phyloP scores from a whole-genome alignment of 2,329 filamentous ascomycete species.

The Pyrenochaeta sp. region DNA sequence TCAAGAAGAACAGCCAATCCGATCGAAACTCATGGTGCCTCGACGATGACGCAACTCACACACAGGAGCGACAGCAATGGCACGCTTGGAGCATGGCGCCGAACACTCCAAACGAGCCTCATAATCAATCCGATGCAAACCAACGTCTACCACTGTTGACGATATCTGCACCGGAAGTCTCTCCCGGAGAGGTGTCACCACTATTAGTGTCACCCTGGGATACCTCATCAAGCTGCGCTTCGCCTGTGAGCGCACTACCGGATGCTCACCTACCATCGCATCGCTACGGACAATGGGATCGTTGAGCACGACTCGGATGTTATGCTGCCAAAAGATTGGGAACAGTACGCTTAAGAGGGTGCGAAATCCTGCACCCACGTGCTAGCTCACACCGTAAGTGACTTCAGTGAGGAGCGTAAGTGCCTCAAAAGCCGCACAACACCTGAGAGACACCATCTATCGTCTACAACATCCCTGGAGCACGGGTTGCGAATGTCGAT shows the following conservation, averaged over 20 bases:
- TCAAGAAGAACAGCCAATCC: constrained; percentile 16
- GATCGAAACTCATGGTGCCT: constrained; percentile 2
- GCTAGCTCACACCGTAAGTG: background rate
- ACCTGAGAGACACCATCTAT: background rate
- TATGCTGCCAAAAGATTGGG: background rate
- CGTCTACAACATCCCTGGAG: background rate
- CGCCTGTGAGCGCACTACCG: constrained; percentile 15
- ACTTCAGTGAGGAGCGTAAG: background rate
- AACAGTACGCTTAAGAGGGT: background rate
- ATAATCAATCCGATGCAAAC: background rate
- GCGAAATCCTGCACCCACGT: background rate
- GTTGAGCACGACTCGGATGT: constrained; percentile 1
- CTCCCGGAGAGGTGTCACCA: constrained; percentile 15
- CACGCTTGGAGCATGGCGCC: constrained; percentile 12
- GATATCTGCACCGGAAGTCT: constrained; percentile 10
- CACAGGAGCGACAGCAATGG: constrained; percentile 17
- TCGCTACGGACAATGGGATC: background rate
- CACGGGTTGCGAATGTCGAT: background rate
- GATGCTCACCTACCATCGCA: constrained; percentile 13
- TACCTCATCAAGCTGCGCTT: constrained; percentile 1
- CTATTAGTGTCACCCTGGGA: constrained; percentile 15
- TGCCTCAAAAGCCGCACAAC: background rate
- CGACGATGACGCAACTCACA: constrained; percentile 19
- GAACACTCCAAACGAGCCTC: background rate
- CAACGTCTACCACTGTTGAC: constrained; percentile 7